A percentile compares a stretch with the other conserved stretches of the same genome.
Conservation (phyloP, 768 basidiomycete genomes). For the Lyophyllum semitale region DNA sequence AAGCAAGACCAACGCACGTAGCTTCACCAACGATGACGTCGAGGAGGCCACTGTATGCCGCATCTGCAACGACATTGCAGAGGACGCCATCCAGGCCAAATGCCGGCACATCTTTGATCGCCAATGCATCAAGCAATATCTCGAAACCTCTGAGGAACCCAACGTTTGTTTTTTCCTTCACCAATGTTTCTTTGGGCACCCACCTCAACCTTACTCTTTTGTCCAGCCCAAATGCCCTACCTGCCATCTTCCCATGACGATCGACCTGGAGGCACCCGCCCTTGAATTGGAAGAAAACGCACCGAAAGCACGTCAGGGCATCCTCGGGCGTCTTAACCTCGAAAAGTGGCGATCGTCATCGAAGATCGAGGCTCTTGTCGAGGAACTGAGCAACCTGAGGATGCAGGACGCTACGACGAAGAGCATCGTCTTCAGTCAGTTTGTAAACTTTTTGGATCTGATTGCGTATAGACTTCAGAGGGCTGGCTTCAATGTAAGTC, state of each 20-base stretch:
- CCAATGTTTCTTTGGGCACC: too few species aligned
- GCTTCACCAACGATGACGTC: conserved; percentile 57
- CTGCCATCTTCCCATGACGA: conserved; percentile 89
- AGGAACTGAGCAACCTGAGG: conserved; percentile 87
- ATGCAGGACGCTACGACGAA: conserved; percentile 89
- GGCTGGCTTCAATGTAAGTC: conserved; percentile 84
- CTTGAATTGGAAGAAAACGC: conserved; percentile 74
- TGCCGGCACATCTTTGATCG: conserved; percentile 96
- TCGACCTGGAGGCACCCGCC: conserved; percentile 94
- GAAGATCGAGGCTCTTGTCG: conserved; percentile 95
- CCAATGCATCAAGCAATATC: conserved; percentile 93
- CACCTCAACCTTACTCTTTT: background rate
- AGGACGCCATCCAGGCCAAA: conserved; percentile 93
- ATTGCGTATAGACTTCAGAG: conserved; percentile 91
- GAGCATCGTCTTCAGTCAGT: conserved; percentile 96
- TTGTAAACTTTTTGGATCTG: conserved; percentile 90
- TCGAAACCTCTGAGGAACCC: conserved; percentile 71
- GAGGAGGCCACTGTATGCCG: conserved; percentile 87
- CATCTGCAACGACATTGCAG: conserved; percentile 95
- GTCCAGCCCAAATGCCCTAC: conserved; percentile 88
- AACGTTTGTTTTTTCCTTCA: conserved; percentile 42
- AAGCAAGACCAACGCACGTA: conserved; percentile 74
- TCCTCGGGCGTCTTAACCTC: conserved; percentile 86
- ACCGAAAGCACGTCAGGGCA: conserved; percentile 74
- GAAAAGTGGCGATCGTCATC: conserved; percentile 94